A percentile compares a stretch with the other conserved stretches of the same genome.
phyloP scores from a whole-genome alignment of 2,329 filamentous ascomycete species.

The Fusarium subtropicale region DNA sequence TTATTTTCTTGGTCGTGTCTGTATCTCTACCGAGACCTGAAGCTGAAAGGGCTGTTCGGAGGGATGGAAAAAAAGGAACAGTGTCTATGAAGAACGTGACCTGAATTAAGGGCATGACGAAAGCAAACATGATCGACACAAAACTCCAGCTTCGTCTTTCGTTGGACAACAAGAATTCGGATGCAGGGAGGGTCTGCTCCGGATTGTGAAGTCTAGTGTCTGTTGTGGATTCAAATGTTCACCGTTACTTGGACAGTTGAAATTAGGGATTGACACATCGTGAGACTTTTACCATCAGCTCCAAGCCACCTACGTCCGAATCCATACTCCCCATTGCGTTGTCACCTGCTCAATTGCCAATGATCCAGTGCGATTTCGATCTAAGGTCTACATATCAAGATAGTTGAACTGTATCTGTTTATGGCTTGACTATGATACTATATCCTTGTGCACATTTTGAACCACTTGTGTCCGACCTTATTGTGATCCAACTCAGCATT shows the following conservation, averaged over 20 bases:
- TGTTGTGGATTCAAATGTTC: neutral
- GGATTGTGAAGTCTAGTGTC: neutral
- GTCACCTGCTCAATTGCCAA: too few species aligned
- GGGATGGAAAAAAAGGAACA: neutral
- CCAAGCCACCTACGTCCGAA: neutral
- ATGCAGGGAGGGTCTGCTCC: neutral
- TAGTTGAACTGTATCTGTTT: neutral
- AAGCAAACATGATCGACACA: neutral
- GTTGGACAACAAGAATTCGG: neutral
- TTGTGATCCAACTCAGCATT: neutral
- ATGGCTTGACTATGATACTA: rapidly evolving
- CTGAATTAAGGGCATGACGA: neutral
- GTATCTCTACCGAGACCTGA: neutral
- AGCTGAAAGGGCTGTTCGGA: neutral
- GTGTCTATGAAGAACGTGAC: neutral
- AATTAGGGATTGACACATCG: neutral
- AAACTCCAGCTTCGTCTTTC: neutral
- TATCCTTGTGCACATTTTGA: rapidly evolving
- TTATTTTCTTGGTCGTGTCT: neutral
- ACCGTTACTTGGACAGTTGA: neutral
- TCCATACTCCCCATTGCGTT: neutral
- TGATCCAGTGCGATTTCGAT: neutral
- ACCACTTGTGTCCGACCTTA: rapidly evolving
- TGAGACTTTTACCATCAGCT: neutral
- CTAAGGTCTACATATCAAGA: neutral